Evolutionary conservation across 192 early-diverging fungal species (phyloP).

Genomic region (Backusella liffmaniae): DNA sequence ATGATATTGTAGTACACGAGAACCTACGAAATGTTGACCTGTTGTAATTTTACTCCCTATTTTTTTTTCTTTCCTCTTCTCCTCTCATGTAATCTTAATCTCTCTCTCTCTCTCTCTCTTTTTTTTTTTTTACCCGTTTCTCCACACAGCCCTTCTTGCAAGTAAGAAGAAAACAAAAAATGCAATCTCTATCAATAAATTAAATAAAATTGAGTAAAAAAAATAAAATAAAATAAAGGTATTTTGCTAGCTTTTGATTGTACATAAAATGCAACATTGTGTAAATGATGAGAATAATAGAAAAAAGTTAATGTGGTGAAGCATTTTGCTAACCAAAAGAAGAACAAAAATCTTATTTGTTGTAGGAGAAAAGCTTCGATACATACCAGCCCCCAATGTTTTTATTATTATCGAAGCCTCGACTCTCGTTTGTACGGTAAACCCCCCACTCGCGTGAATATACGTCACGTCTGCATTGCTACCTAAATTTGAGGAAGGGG

Average conservation of each 20-base stretch:
- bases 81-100: background rate
- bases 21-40: constrained; percentile 80
- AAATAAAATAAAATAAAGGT: background rate
- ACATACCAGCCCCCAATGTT: too few relatives aligned
- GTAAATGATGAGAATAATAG: background rate
- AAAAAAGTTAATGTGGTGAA: background rate
- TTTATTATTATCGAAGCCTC: too few relatives aligned
- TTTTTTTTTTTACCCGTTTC: background rate
- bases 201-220: background rate
- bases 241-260: background rate
- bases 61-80: background rate
- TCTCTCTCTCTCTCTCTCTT: too few relatives aligned
- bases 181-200: background rate
- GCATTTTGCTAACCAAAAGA: background rate
- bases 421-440: too few relatives aligned
- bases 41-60: constrained; percentile 50
- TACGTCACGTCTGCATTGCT: too few relatives aligned
- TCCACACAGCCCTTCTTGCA: background rate
- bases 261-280: background rate
- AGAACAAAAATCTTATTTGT: background rate
- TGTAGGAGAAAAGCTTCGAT: too few relatives aligned
- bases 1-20: constrained; percentile 84
- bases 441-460: too few relatives aligned
- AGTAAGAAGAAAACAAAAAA: background rate
- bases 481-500: too few relatives aligned